Conservation (phyloP, 768 basidiomycete species). For the Dentipellis sp. region DNA sequence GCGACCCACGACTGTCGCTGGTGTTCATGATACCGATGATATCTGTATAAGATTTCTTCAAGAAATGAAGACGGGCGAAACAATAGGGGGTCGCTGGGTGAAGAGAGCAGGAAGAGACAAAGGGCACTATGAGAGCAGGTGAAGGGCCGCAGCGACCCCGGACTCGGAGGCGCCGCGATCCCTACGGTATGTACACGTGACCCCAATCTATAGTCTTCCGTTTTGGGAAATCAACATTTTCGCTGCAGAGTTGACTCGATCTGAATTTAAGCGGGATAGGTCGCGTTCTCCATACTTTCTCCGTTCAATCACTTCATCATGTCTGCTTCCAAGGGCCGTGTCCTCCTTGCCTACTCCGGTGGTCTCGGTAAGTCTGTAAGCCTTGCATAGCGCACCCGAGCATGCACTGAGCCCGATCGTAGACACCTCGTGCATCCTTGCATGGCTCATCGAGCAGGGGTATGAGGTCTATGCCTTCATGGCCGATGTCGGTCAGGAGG, state of each 20-base stretch:
- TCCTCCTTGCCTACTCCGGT: slow-evolving; percentile 96
- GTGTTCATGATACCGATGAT: not conserved
- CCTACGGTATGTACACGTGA: no score
- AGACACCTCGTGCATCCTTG: slow-evolving; percentile 98
- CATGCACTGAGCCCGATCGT: not conserved
- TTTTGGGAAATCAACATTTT: slow-evolving; percentile 1
- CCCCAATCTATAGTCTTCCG: not conserved
- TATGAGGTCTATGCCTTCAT: slow-evolving; percentile 98
- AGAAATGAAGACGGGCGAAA: no score
- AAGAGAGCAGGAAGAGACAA: not conserved
- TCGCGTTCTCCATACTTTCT: not conserved
- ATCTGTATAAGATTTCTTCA: no score
- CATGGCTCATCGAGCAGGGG: slow-evolving; percentile 97
- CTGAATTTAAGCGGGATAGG: not conserved
- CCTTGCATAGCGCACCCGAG: not conserved
- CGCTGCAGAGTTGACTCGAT: not conserved
- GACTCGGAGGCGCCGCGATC: no score
- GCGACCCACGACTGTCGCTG: not conserved
- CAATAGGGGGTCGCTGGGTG: not conserved
- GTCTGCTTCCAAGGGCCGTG: slow-evolving; percentile 62
- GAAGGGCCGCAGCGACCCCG: no score
- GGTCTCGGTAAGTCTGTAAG: slow-evolving; percentile 70
- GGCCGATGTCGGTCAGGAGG: slow-evolving; percentile 92
- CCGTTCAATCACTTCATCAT: slow-evolving; percentile 19
- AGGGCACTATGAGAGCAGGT: not conserved